A percentile compares a stretch with the other conserved stretches of the same genome.
Evolutionary conservation across 2,329 filamentous ascomycete species (phyloP).

Genomic region (Metarhizium sp.): DNA sequence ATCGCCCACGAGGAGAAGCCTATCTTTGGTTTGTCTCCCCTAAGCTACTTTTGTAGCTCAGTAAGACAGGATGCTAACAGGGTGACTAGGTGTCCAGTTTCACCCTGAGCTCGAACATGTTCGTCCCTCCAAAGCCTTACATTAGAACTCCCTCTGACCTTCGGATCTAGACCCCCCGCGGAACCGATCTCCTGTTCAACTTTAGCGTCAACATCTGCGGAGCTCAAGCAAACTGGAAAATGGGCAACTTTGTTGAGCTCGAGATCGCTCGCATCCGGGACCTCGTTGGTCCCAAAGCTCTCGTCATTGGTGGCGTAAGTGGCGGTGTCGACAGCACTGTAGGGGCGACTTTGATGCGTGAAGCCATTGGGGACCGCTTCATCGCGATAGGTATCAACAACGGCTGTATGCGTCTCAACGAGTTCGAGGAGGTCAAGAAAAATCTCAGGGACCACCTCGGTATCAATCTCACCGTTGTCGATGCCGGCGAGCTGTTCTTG

Average conservation of each 20-base stretch:
- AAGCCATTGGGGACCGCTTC: conserved; percentile 54
- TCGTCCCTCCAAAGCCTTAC: too few relatives aligned
- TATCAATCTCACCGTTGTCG: conserved; percentile 83
- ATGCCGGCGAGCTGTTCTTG: conserved; percentile 73
- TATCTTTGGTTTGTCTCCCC: conserved; percentile 35
- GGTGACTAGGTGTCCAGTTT: conserved; percentile 60
- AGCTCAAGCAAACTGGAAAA: conserved; percentile 70
- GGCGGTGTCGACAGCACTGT: conserved; percentile 89
- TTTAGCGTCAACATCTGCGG: conserved; percentile 78
- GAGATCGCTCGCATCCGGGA: conserved; percentile 74
- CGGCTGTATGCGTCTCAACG: conserved; percentile 69
- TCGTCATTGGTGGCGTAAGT: conserved; percentile 45
- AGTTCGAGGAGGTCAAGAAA: conserved; percentile 73
- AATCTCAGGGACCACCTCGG: conserved; percentile 70
- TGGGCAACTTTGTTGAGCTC: conserved; percentile 72
- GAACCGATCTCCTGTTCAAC: conserved; percentile 66
- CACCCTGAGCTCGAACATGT: conserved; percentile 63
- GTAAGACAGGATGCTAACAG: conserved; percentile 1
- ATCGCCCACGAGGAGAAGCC: conserved; percentile 64
- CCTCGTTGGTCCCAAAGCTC: conserved; percentile 71
- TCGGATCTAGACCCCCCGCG: conserved; percentile 34
- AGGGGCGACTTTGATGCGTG: conserved; percentile 73
- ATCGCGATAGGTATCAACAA: conserved; percentile 81
- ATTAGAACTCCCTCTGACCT: too few relatives aligned
- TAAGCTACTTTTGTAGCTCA: not conserved